These are phyloP conservation scores for Antrodiella citrinella DNA, from an alignment of 768 basidiomycete species.

Conservation along the genomic window DNA sequence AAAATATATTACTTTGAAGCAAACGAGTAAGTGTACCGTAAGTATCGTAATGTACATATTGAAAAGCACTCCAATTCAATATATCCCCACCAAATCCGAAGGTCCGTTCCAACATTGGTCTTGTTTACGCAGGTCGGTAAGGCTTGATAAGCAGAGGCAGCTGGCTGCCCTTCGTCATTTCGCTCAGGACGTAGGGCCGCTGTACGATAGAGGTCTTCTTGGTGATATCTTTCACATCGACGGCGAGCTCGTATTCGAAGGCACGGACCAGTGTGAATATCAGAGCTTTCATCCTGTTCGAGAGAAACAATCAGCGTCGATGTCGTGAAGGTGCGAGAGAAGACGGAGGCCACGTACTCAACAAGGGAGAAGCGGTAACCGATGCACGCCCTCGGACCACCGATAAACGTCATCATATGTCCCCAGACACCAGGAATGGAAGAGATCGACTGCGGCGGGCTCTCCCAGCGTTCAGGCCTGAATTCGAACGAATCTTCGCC, in stretches of 20 bases:
- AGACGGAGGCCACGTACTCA: constrained; percentile 40
- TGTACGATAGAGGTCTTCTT: constrained; percentile 11
- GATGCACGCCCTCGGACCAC: constrained; percentile 59
- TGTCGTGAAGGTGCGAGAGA: neutral
- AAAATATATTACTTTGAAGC: no score
- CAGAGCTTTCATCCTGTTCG: constrained; percentile 15
- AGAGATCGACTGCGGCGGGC: constrained; percentile 33
- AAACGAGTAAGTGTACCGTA: no score
- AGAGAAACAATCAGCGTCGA: neutral
- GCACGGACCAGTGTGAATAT: constrained; percentile 18
- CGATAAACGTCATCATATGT: constrained; percentile 52
- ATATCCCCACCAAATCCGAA: no score
- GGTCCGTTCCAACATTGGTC: no score
- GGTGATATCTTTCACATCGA: constrained; percentile 14
- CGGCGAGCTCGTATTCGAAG: constrained; percentile 22
- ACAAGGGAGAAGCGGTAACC: constrained; percentile 57
- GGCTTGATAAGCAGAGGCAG: constrained; percentile 14
- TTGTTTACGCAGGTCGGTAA: neutral
- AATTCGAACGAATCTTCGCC: constrained; percentile 58
- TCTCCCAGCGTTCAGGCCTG: constrained; percentile 57
- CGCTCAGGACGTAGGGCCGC: constrained; percentile 13
- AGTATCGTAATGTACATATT: no score
- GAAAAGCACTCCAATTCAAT: no score
- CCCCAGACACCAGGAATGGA: constrained; percentile 54
- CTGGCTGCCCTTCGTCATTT: constrained; percentile 12